Base-by-base conservation (phyloP, 495 filamentous ascomycete species). In the Polyplosphaeria fusca region DNA sequence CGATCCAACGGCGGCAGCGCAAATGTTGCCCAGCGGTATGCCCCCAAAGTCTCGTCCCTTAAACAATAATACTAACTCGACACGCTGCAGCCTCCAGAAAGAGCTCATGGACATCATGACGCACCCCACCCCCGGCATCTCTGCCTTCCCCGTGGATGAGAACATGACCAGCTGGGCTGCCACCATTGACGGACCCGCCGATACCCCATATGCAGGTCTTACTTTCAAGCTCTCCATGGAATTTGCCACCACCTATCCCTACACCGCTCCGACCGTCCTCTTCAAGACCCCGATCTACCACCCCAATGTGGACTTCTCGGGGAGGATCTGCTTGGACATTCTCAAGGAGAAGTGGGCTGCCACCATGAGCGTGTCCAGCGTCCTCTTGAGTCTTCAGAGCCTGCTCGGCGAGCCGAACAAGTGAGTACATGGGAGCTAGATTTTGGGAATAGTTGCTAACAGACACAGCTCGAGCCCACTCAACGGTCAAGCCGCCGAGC, bases 91-190 rank as follows among this genome's bases (percentile, higher is more conserved):
- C 59, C 79, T 99, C 55, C 93, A 99, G 74, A 89, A 89, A 37
- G 93, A 99, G 72, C 79, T 99, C 48, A 96, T 97, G 91, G 85
- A 92, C 73, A 79, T 99, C 35, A 99, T 99, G 93, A 88, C 90
- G 61, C 89, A 89, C 24, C 82, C 90, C 5, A 89, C 91, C 2
- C 91, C 93, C 50, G 93, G 93, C 61, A 84, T 97, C 66, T 95
- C 91, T 42, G 94, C 94, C 51, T 99, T 99, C 68, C 93, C 93
- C 38, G 86, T 88, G 59, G 88, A 93, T 65, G 88, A 88, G 68
- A 94, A 96, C 76, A 82, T 99, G 41, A 83, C 90, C 53, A 81
- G 80, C 5, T 99, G 93, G 93, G 88, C 83, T 45, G 93, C 88
- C 11, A 99, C 93, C 9, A 94, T 99, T 75, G 82, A 83, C 68